A percentile compares a stretch with the other conserved stretches of the same genome.
Evolutionary conservation across 208 protist genomes (phyloP).

Genomic region (Angomonas desouzai): DNA sequence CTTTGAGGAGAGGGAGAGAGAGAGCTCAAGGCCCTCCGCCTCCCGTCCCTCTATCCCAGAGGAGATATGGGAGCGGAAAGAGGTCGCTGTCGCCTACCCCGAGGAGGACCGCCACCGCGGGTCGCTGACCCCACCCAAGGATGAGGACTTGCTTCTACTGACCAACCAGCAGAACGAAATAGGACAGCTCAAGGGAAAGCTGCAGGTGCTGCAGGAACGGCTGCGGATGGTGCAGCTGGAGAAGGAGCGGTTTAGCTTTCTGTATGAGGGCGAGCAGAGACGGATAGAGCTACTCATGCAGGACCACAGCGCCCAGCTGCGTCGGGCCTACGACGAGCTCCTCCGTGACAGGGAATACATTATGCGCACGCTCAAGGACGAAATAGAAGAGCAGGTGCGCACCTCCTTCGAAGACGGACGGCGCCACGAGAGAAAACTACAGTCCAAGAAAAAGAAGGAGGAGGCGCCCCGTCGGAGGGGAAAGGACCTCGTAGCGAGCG

Average conservation of each 20-base stretch:
- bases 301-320: conserved; percentile 61
- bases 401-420: conserved; percentile 70
- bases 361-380: conserved; percentile 50
- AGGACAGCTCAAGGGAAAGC: conserved; percentile 22
- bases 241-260: conserved; percentile 34
- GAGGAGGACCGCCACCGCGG: background rate
- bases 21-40: conserved; percentile 8
- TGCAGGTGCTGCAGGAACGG: conserved; percentile 42
- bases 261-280: conserved; percentile 61
- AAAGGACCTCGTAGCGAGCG: too few species aligned
- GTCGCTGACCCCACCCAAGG: conserved; percentile 22
- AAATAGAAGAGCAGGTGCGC: conserved; percentile 70
- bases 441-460: conserved; percentile 5
- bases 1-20: conserved; percentile 13
- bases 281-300: conserved; percentile 54
- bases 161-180: conserved; percentile 53
- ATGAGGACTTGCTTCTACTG: conserved; percentile 53
- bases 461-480: background rate
- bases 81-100: conserved; percentile 1
- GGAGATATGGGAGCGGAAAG: conserved; percentile 10
- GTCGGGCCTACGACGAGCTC: conserved; percentile 69
- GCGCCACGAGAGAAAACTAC: conserved; percentile 31
- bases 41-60: conserved; percentile 4
- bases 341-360: conserved; percentile 63
- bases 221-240: conserved; percentile 41